Conservation (phyloP, 139 green algal species). For the Diplosphaera chodatii region DNA sequence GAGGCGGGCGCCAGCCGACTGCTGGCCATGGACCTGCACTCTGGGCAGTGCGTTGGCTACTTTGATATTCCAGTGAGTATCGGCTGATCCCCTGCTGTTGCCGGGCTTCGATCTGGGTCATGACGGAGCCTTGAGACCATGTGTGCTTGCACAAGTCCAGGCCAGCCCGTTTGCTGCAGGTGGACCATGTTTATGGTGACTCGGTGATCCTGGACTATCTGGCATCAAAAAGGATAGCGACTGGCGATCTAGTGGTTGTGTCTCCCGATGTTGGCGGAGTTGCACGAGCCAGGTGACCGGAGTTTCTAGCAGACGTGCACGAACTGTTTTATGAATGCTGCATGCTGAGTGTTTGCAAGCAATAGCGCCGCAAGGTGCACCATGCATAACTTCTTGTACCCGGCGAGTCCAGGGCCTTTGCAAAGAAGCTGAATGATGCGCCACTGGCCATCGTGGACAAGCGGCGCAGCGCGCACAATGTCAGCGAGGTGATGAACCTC, state of each 20-base stretch:
- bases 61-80: conserved; percentile 92
- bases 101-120: too few relatives aligned
- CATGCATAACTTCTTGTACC: too few relatives aligned
- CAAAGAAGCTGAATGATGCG: conserved; percentile 98
- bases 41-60: conserved; percentile 92
- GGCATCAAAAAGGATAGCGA: conserved; percentile 90
- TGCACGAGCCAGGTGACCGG: conserved; percentile 68
- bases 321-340: too few relatives aligned
- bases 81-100: neutral
- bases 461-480: conserved; percentile 90
- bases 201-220: conserved; percentile 97
- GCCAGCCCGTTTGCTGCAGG: neutral
- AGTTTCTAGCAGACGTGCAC: too few relatives aligned
- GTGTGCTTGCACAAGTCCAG: too few relatives aligned
- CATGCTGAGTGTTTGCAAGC: too few relatives aligned
- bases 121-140: too few relatives aligned
- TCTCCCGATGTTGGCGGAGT: conserved; percentile 98
- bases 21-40: conserved; percentile 95
- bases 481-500: conserved; percentile 98
- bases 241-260: conserved; percentile 85
- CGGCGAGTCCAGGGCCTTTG: conserved; percentile 86
- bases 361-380: too few relatives aligned
- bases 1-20: conserved; percentile 90
- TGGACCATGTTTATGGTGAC: conserved; percentile 93
- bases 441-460: conserved; percentile 99